phyloP scores from a whole-genome alignment of 148 eudicot genomes.

The Rhododendron ferrugineum region DNA sequence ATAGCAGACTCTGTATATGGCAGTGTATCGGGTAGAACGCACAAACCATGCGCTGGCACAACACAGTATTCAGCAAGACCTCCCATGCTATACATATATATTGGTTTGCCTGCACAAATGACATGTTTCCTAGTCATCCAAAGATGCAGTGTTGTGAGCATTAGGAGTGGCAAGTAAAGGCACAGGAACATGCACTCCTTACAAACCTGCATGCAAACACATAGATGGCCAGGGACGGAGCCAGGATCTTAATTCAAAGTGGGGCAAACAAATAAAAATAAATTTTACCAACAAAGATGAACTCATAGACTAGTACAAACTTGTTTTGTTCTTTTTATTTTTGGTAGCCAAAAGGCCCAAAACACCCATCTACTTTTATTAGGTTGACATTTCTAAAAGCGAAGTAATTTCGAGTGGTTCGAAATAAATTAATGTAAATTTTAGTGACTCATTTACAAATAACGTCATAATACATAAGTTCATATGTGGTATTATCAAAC shows the following conservation, averaged over 20 bases:
- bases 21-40: constrained; percentile 71
- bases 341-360: background rate
- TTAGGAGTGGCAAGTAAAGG: background rate
- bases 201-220: background rate
- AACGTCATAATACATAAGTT: background rate
- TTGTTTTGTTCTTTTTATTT: background rate
- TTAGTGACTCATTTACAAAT: background rate
- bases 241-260: background rate
- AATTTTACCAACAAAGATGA: background rate
- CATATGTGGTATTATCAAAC: background rate
- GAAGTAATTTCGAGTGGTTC: background rate
- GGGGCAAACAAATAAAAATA: background rate
- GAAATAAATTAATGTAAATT: background rate
- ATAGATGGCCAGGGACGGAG: background rate
- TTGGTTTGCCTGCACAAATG: constrained; percentile 70
- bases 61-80: constrained; percentile 97
- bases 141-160: background rate
- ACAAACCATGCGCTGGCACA: constrained; percentile 83
- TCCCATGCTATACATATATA: constrained; percentile 99
- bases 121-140: constrained; percentile 11
- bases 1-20: constrained; percentile 96
- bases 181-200: background rate
- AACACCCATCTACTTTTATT: background rate
- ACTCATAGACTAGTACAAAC: background rate
- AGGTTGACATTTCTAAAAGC: background rate